Evolutionary conservation across 257 asterid species (phyloP).

Genomic region (Salvia miltiorrhiza): DNA sequence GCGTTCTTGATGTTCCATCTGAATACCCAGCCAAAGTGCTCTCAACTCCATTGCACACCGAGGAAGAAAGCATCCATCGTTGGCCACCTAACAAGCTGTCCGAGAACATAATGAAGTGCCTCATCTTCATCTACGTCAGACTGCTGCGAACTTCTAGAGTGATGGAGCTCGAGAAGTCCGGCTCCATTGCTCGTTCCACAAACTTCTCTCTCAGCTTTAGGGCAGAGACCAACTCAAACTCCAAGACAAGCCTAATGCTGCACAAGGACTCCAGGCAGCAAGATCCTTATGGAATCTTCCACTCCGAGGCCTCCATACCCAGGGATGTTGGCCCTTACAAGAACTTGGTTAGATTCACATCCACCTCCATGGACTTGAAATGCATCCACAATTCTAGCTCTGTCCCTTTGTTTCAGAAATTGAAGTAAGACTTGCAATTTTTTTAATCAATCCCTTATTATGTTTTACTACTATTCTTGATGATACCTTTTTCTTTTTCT

Average conservation of each 20-base stretch:
- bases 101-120: slow-evolving; percentile 81
- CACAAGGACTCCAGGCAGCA: slow-evolving; percentile 81
- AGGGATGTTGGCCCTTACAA: slow-evolving; percentile 87
- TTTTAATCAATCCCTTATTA: too few species aligned
- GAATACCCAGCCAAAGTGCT: slow-evolving; percentile 31
- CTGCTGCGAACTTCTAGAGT: slow-evolving; percentile 69
- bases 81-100: slow-evolving; percentile 89
- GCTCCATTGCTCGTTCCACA: slow-evolving; percentile 57
- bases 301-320: slow-evolving; percentile 52
- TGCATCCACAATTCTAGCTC: slow-evolving; percentile 68
- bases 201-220: slow-evolving; percentile 75
- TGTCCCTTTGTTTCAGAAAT: slow-evolving; percentile 58
- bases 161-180: slow-evolving; percentile 79
- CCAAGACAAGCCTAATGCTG: slow-evolving; percentile 31
- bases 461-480: too few species aligned
- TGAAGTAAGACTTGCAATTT: slow-evolving; percentile 38
- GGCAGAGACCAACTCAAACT: slow-evolving; percentile 47
- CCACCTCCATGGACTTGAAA: slow-evolving; percentile 70
- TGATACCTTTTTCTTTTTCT: too few species aligned
- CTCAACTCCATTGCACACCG: slow-evolving; percentile 48
- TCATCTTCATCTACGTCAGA: slow-evolving; percentile 65
- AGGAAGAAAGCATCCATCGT: slow-evolving; percentile 61
- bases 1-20: slow-evolving; percentile 29
- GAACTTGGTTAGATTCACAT: slow-evolving; percentile 72
- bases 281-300: slow-evolving; percentile 84